phyloP scores from a whole-genome alignment of 1,284 basidiomycete species.

The Ganoderma sinense region DNA sequence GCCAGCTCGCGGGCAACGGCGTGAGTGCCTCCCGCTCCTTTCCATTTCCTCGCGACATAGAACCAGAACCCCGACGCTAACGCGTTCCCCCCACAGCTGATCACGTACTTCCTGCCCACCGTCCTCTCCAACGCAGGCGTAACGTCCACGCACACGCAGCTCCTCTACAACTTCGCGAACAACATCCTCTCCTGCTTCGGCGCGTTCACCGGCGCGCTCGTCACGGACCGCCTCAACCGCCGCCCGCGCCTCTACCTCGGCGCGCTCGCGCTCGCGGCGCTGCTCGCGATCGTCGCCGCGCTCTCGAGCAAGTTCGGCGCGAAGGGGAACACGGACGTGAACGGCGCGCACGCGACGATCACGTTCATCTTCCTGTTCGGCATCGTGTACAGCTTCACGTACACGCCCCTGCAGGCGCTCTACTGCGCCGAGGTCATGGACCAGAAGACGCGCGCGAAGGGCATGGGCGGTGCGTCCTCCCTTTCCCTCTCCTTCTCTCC shows the following conservation, averaged over 20 bases:
- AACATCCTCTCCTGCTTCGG: conserved; percentile 23
- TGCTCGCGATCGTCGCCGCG: conserved; percentile 21
- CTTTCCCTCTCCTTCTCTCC: not conserved
- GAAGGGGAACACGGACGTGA: conserved; percentile 14
- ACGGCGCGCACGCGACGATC: conserved; percentile 22
- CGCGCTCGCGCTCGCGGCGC: conserved; percentile 14
- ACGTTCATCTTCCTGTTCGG: conserved; percentile 23
- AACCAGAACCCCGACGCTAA: not conserved
- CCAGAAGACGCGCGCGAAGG: conserved; percentile 18
- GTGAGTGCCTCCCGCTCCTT: conserved; percentile 5
- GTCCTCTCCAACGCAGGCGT: conserved; percentile 19
- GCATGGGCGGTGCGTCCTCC: conserved; percentile 18
- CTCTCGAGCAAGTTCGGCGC: conserved; percentile 14
- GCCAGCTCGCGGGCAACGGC: conserved; percentile 24
- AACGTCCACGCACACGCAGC: conserved; percentile 13
- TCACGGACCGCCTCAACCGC: conserved; percentile 20
- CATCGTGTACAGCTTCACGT: conserved; percentile 19
- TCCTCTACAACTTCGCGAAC: conserved; percentile 25
- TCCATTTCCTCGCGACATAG: not conserved
- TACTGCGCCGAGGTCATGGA: conserved; percentile 22
- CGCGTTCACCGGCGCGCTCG: conserved; percentile 17
- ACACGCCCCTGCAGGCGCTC: conserved; percentile 23
- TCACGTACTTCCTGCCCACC: conserved; percentile 23
- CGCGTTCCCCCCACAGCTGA: conserved; percentile 5
- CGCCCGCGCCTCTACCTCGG: conserved; percentile 19